Evolutionary conservation across 2,329 filamentous ascomycete genomes (phyloP).

Genomic region (Alternaria brassicae): DNA sequence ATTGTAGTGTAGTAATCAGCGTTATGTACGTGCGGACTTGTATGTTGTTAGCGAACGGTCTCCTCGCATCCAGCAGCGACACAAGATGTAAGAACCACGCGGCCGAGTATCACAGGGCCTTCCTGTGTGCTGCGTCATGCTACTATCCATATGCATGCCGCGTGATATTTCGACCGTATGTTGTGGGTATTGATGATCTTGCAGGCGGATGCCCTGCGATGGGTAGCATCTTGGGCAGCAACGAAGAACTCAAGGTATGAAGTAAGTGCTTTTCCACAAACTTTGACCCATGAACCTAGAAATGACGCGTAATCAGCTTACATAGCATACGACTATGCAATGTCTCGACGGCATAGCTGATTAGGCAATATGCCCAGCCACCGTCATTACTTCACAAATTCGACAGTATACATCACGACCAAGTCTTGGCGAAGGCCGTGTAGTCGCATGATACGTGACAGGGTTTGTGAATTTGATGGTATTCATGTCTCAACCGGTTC

Average conservation of each 20-base stretch:
- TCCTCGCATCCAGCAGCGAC: neutral
- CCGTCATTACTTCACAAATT: neutral
- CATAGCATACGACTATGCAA: neutral
- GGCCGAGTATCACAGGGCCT: neutral
- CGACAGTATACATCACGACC: constrained; percentile 6
- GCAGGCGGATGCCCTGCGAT: neutral
- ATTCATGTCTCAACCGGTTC: constrained; percentile 37
- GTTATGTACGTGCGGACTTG: neutral
- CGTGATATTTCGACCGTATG: neutral
- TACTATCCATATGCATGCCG: neutral
- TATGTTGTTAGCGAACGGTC: neutral
- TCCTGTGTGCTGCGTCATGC: neutral
- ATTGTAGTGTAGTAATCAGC: neutral
- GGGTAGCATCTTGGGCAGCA: neutral
- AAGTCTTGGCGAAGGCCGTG: neutral
- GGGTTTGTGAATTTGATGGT: constrained; percentile 42
- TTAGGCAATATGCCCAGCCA: neutral
- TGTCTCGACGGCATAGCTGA: neutral
- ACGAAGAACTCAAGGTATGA: neutral
- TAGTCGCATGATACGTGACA: constrained; percentile 12
- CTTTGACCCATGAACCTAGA: constrained; percentile 1
- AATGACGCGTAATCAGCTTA: neutral
- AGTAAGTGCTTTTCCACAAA: neutral
- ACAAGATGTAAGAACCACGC: neutral
- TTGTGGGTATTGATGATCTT: neutral